Evolutionary conservation across 148 eudicot species (phyloP), one percentile per base, ranked within the genome.

Genomic region (Suaeda aralocaspica): DNA sequence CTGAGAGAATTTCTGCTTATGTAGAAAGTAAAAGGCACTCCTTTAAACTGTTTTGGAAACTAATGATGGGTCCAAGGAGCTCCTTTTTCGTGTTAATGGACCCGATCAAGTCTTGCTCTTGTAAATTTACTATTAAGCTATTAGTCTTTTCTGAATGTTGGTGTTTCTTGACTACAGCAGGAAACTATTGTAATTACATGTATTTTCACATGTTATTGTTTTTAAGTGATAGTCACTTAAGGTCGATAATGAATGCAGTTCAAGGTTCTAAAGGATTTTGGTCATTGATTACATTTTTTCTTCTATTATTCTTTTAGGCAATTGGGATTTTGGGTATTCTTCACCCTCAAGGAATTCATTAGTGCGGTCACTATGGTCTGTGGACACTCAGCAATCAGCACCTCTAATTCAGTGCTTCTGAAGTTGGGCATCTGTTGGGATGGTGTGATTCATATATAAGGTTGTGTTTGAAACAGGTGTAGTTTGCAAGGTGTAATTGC

Each of bases 11-110:
- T 58, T 59, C 55, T 51, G 53, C 52, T 60, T 49, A 57, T 66
- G 77, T 74, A 59, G 66, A 67, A 67, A 67, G 66, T 28, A 34
- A 67, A 74, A 66, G 30, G 18, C 29, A 42, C 25, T 11, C 28
- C 24, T 55, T 49, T 59, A 21, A 42, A 31, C 33, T n/a, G 59
- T 46, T 74, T 49, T 36, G 57, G 52, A 45, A 59, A 73, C 50
- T 63, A 63, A 25, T 63, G 50, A 63, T 24, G 49, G 67, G 46
- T 63, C 49, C 31, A 39, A 15, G 67, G 67, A n/a, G 7, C 57
- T 52, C 25, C 16, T 36, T 16, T 48, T 49, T 45, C 16, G 14
- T 53, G 46, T 68, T 68, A 22, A 53, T 68, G 30, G 60, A 68
- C 21, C 50, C 50, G 14, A 22, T 42, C 21, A 63, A n/a, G 50